Base-by-base conservation (phyloP, 2,329 filamentous ascomycete species). In the Helotiales sp. region DNA sequence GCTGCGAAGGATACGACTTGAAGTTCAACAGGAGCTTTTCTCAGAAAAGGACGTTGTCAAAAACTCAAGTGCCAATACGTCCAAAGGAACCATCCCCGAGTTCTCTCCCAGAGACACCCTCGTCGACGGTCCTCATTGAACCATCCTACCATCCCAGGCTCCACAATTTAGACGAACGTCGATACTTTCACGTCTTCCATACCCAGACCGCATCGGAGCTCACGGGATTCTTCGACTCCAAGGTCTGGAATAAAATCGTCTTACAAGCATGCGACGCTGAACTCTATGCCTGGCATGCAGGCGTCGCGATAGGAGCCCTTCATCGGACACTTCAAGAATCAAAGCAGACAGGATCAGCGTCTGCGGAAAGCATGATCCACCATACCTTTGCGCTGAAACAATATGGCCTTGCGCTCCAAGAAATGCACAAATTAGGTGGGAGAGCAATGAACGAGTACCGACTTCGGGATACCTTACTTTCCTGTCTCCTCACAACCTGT, bases 401-500 rank as follows among this genome's bases (percentile, higher is more conserved):
- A 47, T 59, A 59, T 19, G 53, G 33, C 7, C 56, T 30, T 24
- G 48, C 57, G 6, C 33, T 59, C 13, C 25, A 33, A 24, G 24
- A 56, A 5, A 56, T 54, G 57, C 36, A 38, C 24, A 17, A 42
- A 15, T 31, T 55, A 13, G 19, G 29, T 3, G 22, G 29, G 25
- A 33, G 48, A 30, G 25, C 19, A 53, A 46, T 42, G 38, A 42
- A 30, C 7, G 46, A 47, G 15, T 29, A 40, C 12, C 33, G 36
- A 25, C 51, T 56, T 12, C 48, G 51, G 1, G 42, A 50, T 22
- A 53, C 36, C 1, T 50, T 59, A 9, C 53, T 59, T 2, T 56
- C 57, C 1, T 59, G 53, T 1, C 57, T 59, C 7, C 24, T 59
- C 6, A 59, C 48, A 5, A 56, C 50, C 8, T 59, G 57, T 31